Conservation (phyloP, 192 early-diverging fungal genomes). For the Chytriomyces sp. region DNA sequence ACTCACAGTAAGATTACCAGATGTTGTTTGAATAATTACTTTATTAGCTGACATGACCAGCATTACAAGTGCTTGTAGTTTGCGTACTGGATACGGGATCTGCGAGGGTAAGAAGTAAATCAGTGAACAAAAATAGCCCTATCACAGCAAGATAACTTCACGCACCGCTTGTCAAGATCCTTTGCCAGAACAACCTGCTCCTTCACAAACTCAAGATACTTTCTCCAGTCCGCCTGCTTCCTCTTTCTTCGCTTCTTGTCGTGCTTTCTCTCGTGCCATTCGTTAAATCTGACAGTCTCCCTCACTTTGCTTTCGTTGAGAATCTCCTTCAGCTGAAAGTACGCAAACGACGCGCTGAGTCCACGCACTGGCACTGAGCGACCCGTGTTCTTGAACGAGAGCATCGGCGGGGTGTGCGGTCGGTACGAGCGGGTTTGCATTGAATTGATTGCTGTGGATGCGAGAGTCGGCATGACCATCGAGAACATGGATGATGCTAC, state of each 20-base stretch:
- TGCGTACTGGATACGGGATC: too few species aligned
- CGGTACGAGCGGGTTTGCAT: conserved; percentile 15
- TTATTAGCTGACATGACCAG: too few species aligned
- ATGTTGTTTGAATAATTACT: too few species aligned
- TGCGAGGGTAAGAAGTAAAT: too few species aligned
- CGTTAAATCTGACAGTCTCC: conserved; percentile 46
- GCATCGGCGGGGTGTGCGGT: conserved; percentile 5
- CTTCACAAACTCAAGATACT: conserved; percentile 49
- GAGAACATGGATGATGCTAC: too few species aligned
- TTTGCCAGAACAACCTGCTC: conserved; percentile 47
- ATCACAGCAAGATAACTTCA: too few species aligned
- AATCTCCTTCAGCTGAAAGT: conserved; percentile 43
- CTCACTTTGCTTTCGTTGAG: conserved; percentile 49
- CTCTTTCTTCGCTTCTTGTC: conserved; percentile 50
- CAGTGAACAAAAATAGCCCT: too few species aligned
- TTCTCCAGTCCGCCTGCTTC: conserved; percentile 53
- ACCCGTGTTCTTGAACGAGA: background rate
- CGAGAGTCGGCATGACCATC: too few species aligned
- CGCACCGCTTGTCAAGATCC: conserved; percentile 36
- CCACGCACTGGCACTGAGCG: conserved; percentile 22
- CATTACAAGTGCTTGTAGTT: too few species aligned
- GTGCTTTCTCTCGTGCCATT: conserved; percentile 47
- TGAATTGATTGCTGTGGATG: too few species aligned
- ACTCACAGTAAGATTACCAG: too few species aligned
- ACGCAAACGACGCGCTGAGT: conserved; percentile 28